phyloP scores from a whole-genome alignment of 441 rosid genomes.

The Aquilaria agallochum region DNA sequence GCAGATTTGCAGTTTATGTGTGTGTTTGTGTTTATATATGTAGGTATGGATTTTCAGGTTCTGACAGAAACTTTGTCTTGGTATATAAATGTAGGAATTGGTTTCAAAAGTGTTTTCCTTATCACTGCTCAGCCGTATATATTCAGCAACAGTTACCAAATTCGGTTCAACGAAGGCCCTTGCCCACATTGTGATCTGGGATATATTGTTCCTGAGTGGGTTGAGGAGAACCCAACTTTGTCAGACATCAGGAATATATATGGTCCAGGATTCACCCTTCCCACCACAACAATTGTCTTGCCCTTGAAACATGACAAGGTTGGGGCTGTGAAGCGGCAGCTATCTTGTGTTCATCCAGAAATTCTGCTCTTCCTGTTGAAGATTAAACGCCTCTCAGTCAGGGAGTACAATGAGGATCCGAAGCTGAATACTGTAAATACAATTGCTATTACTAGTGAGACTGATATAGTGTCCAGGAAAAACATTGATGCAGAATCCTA shows the following conservation, averaged over 20 bases:
- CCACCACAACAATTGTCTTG: slow-evolving; percentile 55
- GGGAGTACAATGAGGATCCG: slow-evolving; percentile 49
- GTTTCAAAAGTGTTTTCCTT: slow-evolving; percentile 78
- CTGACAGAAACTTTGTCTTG: no score
- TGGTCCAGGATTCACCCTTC: slow-evolving; percentile 40
- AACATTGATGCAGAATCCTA: slow-evolving; percentile 69
- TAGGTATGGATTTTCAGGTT: no score
- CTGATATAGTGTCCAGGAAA: slow-evolving; percentile 47
- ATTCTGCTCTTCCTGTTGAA: slow-evolving; percentile 56
- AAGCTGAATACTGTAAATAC: slow-evolving; percentile 32
- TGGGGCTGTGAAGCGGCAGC: slow-evolving; percentile 59
- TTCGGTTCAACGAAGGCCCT: slow-evolving; percentile 59
- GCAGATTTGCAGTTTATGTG: no score
- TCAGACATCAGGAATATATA: slow-evolving; percentile 42
- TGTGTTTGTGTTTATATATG: no score
- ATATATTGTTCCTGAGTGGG: slow-evolving; percentile 80
- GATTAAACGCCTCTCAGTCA: slow-evolving; percentile 57
- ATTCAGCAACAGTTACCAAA: slow-evolving; percentile 73
- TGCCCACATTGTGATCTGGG: slow-evolving; percentile 60
- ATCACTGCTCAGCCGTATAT: slow-evolving; percentile 56
- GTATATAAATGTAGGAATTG: slow-evolving; percentile 43
- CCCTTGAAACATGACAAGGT: slow-evolving; percentile 70
- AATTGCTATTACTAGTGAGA: slow-evolving; percentile 56
- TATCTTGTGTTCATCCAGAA: slow-evolving; percentile 60
- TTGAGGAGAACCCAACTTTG: slow-evolving; percentile 47